A percentile compares a stretch with the other conserved stretches of the same genome.
Conservation (phyloP, 805 yeast genomes). For the Spathaspora passalidarum region DNA sequence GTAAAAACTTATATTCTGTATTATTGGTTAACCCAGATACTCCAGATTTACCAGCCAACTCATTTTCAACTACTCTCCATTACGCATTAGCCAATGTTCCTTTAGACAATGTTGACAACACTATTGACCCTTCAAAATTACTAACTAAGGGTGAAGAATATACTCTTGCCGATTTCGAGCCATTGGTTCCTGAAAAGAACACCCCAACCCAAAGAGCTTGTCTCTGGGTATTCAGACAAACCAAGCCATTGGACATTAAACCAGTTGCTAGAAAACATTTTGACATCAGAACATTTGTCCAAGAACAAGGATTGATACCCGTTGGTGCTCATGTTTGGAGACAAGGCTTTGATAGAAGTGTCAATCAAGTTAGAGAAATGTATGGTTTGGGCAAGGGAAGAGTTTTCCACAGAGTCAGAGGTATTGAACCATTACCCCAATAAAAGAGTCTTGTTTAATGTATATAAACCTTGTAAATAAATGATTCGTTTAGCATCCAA, state of each 20-base stretch:
- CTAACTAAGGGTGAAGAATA: conserved; percentile 27
- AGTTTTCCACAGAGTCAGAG: conserved; percentile 66
- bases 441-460: not conserved
- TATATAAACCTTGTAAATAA: not conserved
- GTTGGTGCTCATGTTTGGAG: conserved; percentile 95
- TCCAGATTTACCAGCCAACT: conserved; percentile 70
- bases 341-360: conserved; percentile 75
- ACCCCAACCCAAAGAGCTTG: conserved; percentile 77
- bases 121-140: conserved; percentile 46
- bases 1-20: conserved; percentile 59
- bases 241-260: conserved; percentile 10
- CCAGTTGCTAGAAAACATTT: conserved; percentile 48
- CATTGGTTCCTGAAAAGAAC: conserved; percentile 90
- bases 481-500: not conserved
- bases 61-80: conserved; percentile 67
- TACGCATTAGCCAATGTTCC: conserved; percentile 75
- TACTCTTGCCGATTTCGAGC: conserved; percentile 56
- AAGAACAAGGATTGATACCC: conserved; percentile 55
- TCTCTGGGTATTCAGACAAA: conserved; percentile 88
- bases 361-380: conserved; percentile 60
- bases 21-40: conserved; percentile 88
- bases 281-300: conserved; percentile 69
- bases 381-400: conserved; percentile 75
- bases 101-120: conserved; percentile 54
- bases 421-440: conserved; percentile 20